phyloP scores from a whole-genome alignment of 148 eudicot species.

The Vaccinium vitisidaea region DNA sequence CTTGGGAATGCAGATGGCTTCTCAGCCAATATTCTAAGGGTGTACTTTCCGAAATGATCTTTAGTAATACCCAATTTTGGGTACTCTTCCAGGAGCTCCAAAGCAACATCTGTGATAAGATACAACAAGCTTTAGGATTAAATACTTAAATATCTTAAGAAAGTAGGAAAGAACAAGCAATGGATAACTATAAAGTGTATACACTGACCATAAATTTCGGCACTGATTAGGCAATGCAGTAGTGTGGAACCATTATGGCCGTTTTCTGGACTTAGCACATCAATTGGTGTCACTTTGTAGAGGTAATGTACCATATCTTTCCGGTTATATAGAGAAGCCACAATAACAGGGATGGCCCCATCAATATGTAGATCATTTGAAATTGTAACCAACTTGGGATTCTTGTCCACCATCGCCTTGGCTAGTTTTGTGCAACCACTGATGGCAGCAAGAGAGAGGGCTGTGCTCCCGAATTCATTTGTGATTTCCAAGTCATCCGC shows the following conservation, averaged over 20 bases:
- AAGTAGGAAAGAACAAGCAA: background rate
- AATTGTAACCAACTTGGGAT: background rate
- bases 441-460: constrained; percentile 13
- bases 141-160: background rate
- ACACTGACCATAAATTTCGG: background rate
- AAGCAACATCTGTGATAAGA: background rate
- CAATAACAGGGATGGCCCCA: background rate
- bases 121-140: background rate
- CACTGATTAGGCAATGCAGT: background rate
- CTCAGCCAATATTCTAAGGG: background rate
- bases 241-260: background rate
- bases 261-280: background rate
- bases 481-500: background rate
- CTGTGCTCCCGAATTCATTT: background rate
- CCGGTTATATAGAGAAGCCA: background rate
- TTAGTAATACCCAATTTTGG: background rate
- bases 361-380: background rate
- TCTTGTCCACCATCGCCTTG: background rate
- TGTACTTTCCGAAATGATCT: background rate
- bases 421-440: background rate
- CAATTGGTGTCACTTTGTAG: background rate
- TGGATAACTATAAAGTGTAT: background rate
- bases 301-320: background rate
- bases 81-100: background rate
- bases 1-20: constrained; percentile 4